Evolutionary conservation across 345 rosid genomes (phyloP).

Genomic region (Gossypium sturtianum): DNA sequence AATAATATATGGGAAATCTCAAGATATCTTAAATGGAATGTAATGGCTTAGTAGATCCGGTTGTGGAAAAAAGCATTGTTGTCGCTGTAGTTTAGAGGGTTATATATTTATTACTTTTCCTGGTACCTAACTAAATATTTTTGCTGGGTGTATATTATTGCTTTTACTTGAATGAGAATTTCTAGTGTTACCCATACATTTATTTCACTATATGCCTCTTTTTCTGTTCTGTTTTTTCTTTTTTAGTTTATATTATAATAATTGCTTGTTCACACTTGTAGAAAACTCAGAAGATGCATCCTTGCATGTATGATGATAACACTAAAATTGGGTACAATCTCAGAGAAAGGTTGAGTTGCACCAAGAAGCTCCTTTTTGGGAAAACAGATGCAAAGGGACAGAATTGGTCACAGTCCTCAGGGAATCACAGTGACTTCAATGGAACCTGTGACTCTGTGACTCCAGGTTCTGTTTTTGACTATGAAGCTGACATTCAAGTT

Average conservation of each 20-base stretch:
- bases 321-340: slow-evolving; percentile 58
- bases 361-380: slow-evolving; percentile 18
- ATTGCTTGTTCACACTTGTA: slow-evolving; percentile 24
- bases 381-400: slow-evolving; percentile 20
- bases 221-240: background rate
- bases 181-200: background rate
- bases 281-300: slow-evolving; percentile 78
- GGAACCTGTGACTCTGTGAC: slow-evolving; percentile 21
- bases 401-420: slow-evolving; percentile 21
- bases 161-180: background rate
- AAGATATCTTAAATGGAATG: background rate
- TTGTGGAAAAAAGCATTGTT: background rate
- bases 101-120: background rate
- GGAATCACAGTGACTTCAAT: slow-evolving; percentile 12
- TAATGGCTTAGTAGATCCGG: background rate
- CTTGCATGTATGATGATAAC: slow-evolving; percentile 61
- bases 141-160: background rate
- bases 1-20: background rate
- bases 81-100: background rate
- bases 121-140: background rate
- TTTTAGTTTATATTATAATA: slow-evolving; percentile 5
- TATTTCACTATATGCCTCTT: background rate
- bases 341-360: slow-evolving; percentile 52
- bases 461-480: slow-evolving; percentile 31
- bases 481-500: slow-evolving; percentile 27